phyloP scores from a whole-genome alignment of 73 alveolate genomes.

The Paraurostyla sp. region DNA sequence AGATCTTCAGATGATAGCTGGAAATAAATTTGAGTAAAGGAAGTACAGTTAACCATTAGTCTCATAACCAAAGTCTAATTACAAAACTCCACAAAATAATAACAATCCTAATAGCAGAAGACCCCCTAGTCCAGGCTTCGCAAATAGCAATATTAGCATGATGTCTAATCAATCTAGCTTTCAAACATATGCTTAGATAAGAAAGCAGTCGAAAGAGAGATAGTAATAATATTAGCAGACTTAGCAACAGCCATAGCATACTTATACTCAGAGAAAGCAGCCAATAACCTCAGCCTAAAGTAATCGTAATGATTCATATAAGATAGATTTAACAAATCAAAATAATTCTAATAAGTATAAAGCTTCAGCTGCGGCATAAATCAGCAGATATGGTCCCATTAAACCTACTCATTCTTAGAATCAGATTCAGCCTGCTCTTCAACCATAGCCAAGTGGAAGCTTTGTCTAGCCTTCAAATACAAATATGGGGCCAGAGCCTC shows the following conservation, averaged over 20 bases:
- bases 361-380: constrained; percentile 32
- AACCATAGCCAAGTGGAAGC: too few species aligned
- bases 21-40: constrained; percentile 26
- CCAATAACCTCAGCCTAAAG: background rate
- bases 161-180: background rate
- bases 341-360: background rate
- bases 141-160: background rate
- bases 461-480: too few species aligned
- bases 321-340: background rate
- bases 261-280: constrained; percentile 19
- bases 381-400: constrained; percentile 52
- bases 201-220: constrained; percentile 27
- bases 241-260: background rate
- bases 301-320: background rate
- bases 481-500: too few species aligned
- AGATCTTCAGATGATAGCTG: constrained; percentile 2
- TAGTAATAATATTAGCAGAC: background rate
- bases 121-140: constrained; percentile 44
- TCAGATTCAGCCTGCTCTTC: background rate
- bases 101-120: constrained; percentile 8
- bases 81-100: constrained; percentile 25
- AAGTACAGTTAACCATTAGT: constrained; percentile 4
- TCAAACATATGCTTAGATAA: constrained; percentile 4
- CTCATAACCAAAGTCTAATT: background rate
- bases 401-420: constrained; percentile 11